These are phyloP conservation scores for Zygosaccharomyces lentus DNA, from an alignment of 805 yeast genomes.

Conservation along the genomic window DNA sequence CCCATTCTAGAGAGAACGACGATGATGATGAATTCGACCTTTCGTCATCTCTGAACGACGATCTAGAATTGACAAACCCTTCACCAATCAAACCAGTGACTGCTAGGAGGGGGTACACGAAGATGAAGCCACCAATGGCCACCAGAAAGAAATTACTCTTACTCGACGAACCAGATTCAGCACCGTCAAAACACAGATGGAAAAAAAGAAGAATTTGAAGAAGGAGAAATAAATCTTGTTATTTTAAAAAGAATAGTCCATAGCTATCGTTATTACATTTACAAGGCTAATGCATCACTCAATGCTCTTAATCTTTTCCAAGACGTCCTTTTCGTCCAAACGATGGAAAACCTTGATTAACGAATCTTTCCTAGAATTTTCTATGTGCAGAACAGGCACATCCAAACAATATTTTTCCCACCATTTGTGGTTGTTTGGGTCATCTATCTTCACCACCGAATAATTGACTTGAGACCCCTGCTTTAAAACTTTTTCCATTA, in stretches of 20 bases:
- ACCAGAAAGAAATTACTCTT: conserved; percentile 31
- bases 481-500: conserved; percentile 40
- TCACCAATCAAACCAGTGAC: conserved; percentile 27
- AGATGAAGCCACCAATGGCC: conserved; percentile 13
- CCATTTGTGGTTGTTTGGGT: conserved; percentile 56
- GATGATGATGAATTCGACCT: conserved; percentile 30
- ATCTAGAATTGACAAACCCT: conserved; percentile 32
- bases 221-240: background rate
- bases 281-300: background rate
- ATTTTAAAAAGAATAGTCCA: background rate
- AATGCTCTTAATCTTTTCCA: conserved; percentile 43
- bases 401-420: conserved; percentile 72
- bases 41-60: conserved; percentile 32
- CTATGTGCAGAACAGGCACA: conserved; percentile 72
- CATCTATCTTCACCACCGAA: conserved; percentile 52
- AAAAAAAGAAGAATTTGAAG: conserved; percentile 19
- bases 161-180: conserved; percentile 29
- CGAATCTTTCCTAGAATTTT: conserved; percentile 42
- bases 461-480: conserved; percentile 33
- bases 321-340: conserved; percentile 50
- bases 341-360: conserved; percentile 66
- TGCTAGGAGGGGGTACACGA: conserved; percentile 12
- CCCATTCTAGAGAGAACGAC: background rate
- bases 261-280: background rate
- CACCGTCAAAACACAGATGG: conserved; percentile 14